Evolutionary conservation across 2,329 filamentous ascomycete genomes (phyloP), one percentile per base, ranked within the genome.

Genomic region (Didymella pomorum): DNA sequence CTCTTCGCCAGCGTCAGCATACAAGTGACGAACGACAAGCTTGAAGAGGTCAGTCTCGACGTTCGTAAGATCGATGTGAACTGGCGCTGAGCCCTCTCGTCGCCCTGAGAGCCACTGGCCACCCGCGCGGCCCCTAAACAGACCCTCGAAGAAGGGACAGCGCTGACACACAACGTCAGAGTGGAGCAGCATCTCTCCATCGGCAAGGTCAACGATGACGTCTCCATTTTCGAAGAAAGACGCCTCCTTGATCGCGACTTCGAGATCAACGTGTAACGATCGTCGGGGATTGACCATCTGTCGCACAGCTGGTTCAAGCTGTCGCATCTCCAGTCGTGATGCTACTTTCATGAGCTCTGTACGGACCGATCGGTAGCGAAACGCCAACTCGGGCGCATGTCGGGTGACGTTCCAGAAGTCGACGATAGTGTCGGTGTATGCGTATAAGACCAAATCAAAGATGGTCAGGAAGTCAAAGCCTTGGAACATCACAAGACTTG

Each of bases 141-240:
- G 82, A 1, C 90, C 91, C 62, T 94, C 83, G 64, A 99, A 99
- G 82, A 97, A 99, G 0, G 92, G 93, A 68, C 93, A 97, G 64
- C 95, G 84, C 69, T 89, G 88, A 64, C 92, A 93, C 33, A 97
- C 76, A 3, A 98, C 77, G 4, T 88, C 83, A 63, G 92, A 94
- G 70, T 99, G 95, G 1, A 90, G 88, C 14, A 82, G 80, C 31
- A 93, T 79, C 52, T 83, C 80, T 26, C 88, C 88, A n/a, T 86
- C 90, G 58, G 91, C 87, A 11, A 98, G 82, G 65, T 97, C 88
- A 18, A 98, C 80, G 6, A 94, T 74, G 7, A 92, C 84, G 75
- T 99, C 93, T 2, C 87, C 89, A 69, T 92, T 89, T 7, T 89
- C 86, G 63, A 95, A 94, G 72, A 92, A 97, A 0, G 79, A 76